A percentile compares a stretch with the other conserved stretches of the same genome.
Conservation (phyloP, 805 yeast species). For the Saccharomycopsis sp. region DNA sequence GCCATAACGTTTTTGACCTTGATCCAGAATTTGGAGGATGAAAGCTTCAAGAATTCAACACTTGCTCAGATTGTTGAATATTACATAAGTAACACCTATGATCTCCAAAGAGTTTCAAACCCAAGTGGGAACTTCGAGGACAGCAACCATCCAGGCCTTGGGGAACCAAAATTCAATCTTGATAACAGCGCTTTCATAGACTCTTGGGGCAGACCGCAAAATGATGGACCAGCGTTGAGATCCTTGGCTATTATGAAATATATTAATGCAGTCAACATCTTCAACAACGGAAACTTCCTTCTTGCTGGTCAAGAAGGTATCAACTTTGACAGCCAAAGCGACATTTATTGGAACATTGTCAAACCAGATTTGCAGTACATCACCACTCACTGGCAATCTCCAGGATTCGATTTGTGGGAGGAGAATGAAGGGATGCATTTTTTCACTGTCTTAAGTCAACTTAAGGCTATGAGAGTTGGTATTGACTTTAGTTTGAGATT, state of each 20-base stretch:
- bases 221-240: conserved; percentile 73
- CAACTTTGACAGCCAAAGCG: conserved; percentile 19
- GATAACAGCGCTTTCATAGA: conserved; percentile 44
- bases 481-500: background rate
- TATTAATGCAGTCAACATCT: conserved; percentile 5
- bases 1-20: conserved; percentile 48
- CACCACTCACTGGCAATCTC: conserved; percentile 46
- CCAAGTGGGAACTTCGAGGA: conserved; percentile 51
- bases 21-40: conserved; percentile 39
- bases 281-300: conserved; percentile 6
- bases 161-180: conserved; percentile 67
- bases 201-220: conserved; percentile 74
- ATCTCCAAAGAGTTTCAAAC: conserved; percentile 58
- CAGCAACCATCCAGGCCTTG: conserved; percentile 45
- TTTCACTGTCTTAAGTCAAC: conserved; percentile 69
- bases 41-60: conserved; percentile 19
- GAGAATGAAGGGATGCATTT: conserved; percentile 70
- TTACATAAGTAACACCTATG: conserved; percentile 50
- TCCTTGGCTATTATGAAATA: conserved; percentile 41
- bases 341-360: conserved; percentile 43
- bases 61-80: conserved; percentile 36
- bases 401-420: conserved; percentile 91
- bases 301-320: conserved; percentile 25
- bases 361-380: conserved; percentile 66
- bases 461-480: conserved; percentile 58